Percentiles rank a stretch among this genome's conserved stretches.
Conservation (phyloP, 352 stramenopile species). For the Pythium myriotylum region DNA sequence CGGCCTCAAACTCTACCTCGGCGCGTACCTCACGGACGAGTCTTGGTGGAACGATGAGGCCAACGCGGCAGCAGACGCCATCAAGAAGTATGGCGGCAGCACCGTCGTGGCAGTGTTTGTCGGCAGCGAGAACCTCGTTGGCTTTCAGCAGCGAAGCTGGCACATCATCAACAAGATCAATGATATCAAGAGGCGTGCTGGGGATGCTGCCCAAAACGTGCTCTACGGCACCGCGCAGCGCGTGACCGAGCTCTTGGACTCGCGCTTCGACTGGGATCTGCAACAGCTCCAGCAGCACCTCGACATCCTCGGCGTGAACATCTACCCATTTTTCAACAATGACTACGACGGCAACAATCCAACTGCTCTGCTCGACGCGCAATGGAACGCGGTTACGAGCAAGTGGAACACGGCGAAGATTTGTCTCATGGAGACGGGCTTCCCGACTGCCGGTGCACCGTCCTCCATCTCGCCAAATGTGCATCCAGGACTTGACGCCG, state of each 20-base stretch:
- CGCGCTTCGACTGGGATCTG: conserved; percentile 23
- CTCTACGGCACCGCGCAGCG: conserved; percentile 57
- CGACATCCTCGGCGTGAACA: conserved; percentile 34
- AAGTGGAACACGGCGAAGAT: conserved; percentile 37
- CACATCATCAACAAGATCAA: conserved; percentile 37
- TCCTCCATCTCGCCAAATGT: conserved; percentile 25
- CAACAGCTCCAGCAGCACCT: conserved; percentile 16
- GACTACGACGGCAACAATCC: conserved; percentile 31
- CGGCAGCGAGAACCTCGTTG: conserved; percentile 41
- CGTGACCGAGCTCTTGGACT: conserved; percentile 7
- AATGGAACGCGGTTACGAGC: conserved; percentile 28
- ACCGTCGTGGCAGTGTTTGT: conserved; percentile 53
- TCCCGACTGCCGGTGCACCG: conserved; percentile 25
- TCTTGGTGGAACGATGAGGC: conserved; percentile 47
- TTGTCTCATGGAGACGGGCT: conserved; percentile 40
- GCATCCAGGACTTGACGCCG: conserved; percentile 18
- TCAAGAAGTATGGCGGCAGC: conserved; percentile 44
- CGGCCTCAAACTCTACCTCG: conserved; percentile 57
- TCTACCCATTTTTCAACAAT: conserved; percentile 48
- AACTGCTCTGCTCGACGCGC: conserved; percentile 21
- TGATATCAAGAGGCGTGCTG: conserved; percentile 32
- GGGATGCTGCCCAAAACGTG: conserved; percentile 31
- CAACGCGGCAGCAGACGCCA: conserved; percentile 41
- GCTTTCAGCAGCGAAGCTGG: conserved; percentile 10
- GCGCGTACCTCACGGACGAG: conserved; percentile 54